These are phyloP conservation scores for Strobilomyces confusus DNA, from an alignment of 768 basidiomycete species.

Conservation along the genomic window DNA sequence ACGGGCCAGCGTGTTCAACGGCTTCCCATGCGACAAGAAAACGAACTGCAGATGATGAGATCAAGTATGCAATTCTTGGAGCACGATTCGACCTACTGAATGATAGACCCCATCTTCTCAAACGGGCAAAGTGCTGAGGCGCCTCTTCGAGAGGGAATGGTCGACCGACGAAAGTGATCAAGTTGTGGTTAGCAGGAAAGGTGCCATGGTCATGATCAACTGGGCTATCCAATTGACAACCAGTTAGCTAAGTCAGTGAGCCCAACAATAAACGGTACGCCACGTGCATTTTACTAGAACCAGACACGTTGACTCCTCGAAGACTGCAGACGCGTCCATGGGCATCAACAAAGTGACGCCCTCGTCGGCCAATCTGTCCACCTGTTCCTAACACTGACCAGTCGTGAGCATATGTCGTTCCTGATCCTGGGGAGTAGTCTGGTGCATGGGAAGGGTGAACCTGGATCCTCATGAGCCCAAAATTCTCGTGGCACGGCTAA, in stretches of 20 bases:
- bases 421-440: slow-evolving; percentile 45
- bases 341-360: slow-evolving; percentile 78
- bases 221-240: slow-evolving; percentile 43
- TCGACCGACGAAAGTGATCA: slow-evolving; percentile 81
- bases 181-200: slow-evolving; percentile 62
- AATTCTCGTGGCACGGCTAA: background rate
- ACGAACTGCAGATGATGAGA: slow-evolving; percentile 49
- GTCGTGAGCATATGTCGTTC: slow-evolving; percentile 61
- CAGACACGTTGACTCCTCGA: slow-evolving; percentile 84
- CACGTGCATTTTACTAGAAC: slow-evolving; percentile 71
- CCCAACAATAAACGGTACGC: background rate
- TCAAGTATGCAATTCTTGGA: background rate
- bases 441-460: slow-evolving; percentile 46
- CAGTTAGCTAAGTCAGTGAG: slow-evolving; percentile 20
- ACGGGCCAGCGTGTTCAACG: slow-evolving; percentile 91
- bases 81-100: slow-evolving; percentile 56
- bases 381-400: slow-evolving; percentile 61
- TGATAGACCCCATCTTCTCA: slow-evolving; percentile 84
- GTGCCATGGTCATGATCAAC: slow-evolving; percentile 59
- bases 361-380: slow-evolving; percentile 53
- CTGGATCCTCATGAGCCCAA: slow-evolving; percentile 7
- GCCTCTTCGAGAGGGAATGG: slow-evolving; percentile 92
- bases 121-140: slow-evolving; percentile 72
- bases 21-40: slow-evolving; percentile 98
- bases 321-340: slow-evolving; percentile 77